phyloP scores from a whole-genome alignment of 208 protist species.

The Trichomonas tenax region DNA sequence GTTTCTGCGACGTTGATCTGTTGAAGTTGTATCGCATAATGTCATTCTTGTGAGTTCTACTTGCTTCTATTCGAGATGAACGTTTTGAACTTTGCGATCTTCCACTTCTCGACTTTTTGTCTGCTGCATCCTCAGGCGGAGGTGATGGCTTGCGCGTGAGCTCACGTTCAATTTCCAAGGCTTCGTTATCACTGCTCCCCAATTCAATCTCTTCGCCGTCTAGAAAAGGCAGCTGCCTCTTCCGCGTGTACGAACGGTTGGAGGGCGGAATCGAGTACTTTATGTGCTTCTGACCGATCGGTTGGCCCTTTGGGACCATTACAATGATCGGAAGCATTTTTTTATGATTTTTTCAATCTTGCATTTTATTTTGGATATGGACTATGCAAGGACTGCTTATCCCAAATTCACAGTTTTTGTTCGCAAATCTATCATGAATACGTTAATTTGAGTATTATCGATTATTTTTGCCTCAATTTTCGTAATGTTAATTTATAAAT shows the following conservation, averaged over 20 bases:
- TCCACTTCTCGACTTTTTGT: neutral
- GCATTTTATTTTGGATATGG: too few species aligned
- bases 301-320: neutral
- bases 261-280: neutral
- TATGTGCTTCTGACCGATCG: neutral
- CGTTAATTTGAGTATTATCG: too few species aligned
- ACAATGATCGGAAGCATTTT: neutral
- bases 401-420: too few species aligned
- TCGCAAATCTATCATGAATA: too few species aligned
- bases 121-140: neutral
- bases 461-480: too few species aligned
- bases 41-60: neutral
- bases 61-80: neutral
- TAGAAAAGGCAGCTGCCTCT: neutral
- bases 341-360: neutral
- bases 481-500: too few species aligned
- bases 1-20: too few species aligned
- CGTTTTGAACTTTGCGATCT: neutral
- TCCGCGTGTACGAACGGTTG: neutral
- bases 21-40: neutral
- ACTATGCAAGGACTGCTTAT: too few species aligned
- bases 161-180: neutral
- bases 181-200: neutral
- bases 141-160: neutral
- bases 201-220: neutral